These are phyloP conservation scores for Achaetomium macrosporum DNA, from an alignment of 2,329 filamentous ascomycete species.

Conservation along the genomic window DNA sequence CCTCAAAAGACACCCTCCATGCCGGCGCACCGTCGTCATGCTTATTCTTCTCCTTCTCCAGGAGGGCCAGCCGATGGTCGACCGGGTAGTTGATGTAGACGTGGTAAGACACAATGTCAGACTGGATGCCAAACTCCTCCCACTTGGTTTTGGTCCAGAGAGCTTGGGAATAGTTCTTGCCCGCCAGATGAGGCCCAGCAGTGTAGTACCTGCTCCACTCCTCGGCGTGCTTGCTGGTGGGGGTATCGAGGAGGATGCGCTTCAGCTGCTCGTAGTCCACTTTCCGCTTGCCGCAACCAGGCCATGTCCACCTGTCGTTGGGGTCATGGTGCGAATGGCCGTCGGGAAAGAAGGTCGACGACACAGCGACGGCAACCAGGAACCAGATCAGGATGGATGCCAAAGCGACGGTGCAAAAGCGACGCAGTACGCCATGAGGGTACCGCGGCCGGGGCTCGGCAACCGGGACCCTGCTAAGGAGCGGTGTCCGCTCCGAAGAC, in stretches of 20 bases:
- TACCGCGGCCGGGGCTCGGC: slow-evolving; percentile 49
- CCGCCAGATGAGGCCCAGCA: slow-evolving; percentile 67
- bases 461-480: slow-evolving; percentile 58
- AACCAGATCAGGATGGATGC: slow-evolving; percentile 50
- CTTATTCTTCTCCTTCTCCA: slow-evolving; percentile 42
- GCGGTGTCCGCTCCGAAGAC: slow-evolving; percentile 56
- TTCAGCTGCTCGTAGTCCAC: slow-evolving; percentile 48
- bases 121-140: slow-evolving; percentile 63
- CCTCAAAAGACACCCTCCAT: slow-evolving; percentile 68
- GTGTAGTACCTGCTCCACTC: slow-evolving; percentile 79
- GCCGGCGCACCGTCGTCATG: slow-evolving; percentile 25
- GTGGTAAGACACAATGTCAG: slow-evolving; percentile 64
- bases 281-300: slow-evolving; percentile 25
- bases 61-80: slow-evolving; percentile 61
- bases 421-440: slow-evolving; percentile 54
- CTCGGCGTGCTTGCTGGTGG: slow-evolving; percentile 49
- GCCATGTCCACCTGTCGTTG: slow-evolving; percentile 27
- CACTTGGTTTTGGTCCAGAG: slow-evolving; percentile 70
- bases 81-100: slow-evolving; percentile 73
- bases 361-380: slow-evolving; percentile 41
- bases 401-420: slow-evolving; percentile 59
- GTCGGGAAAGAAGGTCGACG: slow-evolving; percentile 30
- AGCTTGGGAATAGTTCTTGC: slow-evolving; percentile 71
- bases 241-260: slow-evolving; percentile 52
- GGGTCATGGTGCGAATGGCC: slow-evolving; percentile 31